Evolutionary conservation across 768 basidiomycete species (phyloP), one percentile per base, ranked within the genome.

Genomic region (Phanerodontia chrysosporium): DNA sequence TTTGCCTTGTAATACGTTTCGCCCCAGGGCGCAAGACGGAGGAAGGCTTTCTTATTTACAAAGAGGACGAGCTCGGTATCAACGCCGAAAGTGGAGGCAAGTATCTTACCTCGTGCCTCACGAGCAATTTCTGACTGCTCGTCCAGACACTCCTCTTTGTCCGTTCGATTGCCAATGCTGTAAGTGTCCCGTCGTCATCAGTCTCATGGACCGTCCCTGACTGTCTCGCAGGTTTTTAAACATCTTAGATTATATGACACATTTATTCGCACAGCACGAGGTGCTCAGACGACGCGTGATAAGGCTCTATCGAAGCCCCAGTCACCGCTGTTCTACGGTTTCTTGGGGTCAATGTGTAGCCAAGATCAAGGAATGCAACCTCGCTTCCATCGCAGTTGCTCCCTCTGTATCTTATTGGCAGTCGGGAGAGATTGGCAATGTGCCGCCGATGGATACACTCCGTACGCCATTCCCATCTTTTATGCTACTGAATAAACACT

Each of bases 91-190:
- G 86, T 46, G 92, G 92, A 68, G 90, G 92, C 90, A 72, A 74
- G 83, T 65, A 29, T 54, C 35, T 66, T 25, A 14, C 22, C 49
- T 49, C 44, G 42, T 27, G 29, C 18, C 45, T 29, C 53, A 28
- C 49, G 25, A 22, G 10, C 6, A 4, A 35, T 36, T 42, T 13
- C 22, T 6, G 18, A 28, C 12, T 16, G 32, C 59, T 68, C 49
- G 48, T 60, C 30, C 72, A 94, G 92, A 90, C 70, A 92, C 92
- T 0, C 82, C 89, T 2, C 71, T 89, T 42, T 94, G 92, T 74
- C 92, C 92, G 6, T 94, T 94, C 68, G 92, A 94, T 70, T 94
- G 92, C 71, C 78, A 90, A 36, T 94, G 92, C 66, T 94, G 92
- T 92, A 66, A 73, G 90, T 77, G 16, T 28, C 25, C 13, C 39